phyloP scores from a whole-genome alignment of 2,329 filamentous ascomycete genomes.

The Fonsecaea multimorphosa region DNA sequence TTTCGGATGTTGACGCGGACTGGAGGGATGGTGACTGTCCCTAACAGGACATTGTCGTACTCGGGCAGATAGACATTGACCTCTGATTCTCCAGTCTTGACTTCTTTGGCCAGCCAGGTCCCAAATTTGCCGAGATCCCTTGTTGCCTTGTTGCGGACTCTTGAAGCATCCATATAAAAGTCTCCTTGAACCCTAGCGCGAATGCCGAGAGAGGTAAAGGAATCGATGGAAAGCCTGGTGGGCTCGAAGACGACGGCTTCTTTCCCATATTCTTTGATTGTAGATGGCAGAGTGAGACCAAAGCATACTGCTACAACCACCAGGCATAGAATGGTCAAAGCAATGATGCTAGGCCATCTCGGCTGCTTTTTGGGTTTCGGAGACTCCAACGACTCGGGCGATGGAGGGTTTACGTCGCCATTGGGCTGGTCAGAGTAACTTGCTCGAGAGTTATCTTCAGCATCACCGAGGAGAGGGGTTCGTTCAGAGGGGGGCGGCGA shows the following conservation, averaged over 20 bases:
- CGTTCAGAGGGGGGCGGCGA: slow-evolving; percentile 51
- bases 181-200: slow-evolving; percentile 80
- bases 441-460: slow-evolving; percentile 45
- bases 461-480: slow-evolving; percentile 49
- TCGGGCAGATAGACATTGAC: slow-evolving; percentile 82
- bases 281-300: slow-evolving; percentile 80
- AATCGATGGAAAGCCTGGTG: slow-evolving; percentile 81
- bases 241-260: slow-evolving; percentile 82
- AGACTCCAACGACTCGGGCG: slow-evolving; percentile 36
- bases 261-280: slow-evolving; percentile 84
- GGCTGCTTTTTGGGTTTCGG: slow-evolving; percentile 44
- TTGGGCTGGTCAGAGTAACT: slow-evolving; percentile 37
- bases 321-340: slow-evolving; percentile 69
- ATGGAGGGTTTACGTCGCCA: slow-evolving; percentile 34
- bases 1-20: slow-evolving; percentile 78
- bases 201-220: slow-evolving; percentile 79
- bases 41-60: slow-evolving; percentile 77
- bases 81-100: slow-evolving; percentile 74
- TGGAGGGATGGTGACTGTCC: slow-evolving; percentile 75
- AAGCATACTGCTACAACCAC: slow-evolving; percentile 72
- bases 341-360: slow-evolving; percentile 79
- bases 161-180: slow-evolving; percentile 78
- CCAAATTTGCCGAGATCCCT: slow-evolving; percentile 76
- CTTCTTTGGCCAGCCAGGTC: slow-evolving; percentile 78
- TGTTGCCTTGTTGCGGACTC: slow-evolving; percentile 73